A percentile compares a stretch with the other conserved stretches of the same genome.
These are phyloP conservation scores for Penicillium sp. DNA, from an alignment of 2,329 filamentous ascomycete genomes.

Conservation along the genomic window DNA sequence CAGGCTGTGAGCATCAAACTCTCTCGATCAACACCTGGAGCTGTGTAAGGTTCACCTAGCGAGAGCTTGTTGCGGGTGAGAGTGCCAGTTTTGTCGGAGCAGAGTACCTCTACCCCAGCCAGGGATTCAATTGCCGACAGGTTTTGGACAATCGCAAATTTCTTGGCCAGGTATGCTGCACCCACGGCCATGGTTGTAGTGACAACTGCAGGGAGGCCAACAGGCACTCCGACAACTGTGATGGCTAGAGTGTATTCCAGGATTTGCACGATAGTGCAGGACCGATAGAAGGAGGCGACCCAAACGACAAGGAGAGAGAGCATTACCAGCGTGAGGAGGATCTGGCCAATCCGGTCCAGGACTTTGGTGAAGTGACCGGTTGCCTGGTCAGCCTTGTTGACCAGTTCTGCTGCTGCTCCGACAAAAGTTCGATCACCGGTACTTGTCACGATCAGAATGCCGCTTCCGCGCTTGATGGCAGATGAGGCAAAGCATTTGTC, in stretches of 20 bases:
- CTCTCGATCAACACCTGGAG: slow-evolving; percentile 74
- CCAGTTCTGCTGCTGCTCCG: slow-evolving; percentile 79
- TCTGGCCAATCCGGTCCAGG: slow-evolving; percentile 76
- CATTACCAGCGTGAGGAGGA: slow-evolving; percentile 74
- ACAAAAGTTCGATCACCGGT: slow-evolving; percentile 90
- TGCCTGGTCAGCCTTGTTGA: slow-evolving; percentile 67
- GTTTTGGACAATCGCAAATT: slow-evolving; percentile 90
- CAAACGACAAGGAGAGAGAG: slow-evolving; percentile 76
- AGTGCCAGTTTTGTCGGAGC: slow-evolving; percentile 91
- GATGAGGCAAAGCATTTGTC: slow-evolving; percentile 82
- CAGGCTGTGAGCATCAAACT: slow-evolving; percentile 91
- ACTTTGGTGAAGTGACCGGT: slow-evolving; percentile 88
- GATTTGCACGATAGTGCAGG: slow-evolving; percentile 71
- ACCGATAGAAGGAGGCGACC: slow-evolving; percentile 83
- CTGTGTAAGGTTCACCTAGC: slow-evolving; percentile 75
- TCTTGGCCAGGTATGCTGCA: slow-evolving; percentile 84
- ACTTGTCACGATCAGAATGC: slow-evolving; percentile 73
- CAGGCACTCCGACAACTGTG: slow-evolving; percentile 85
- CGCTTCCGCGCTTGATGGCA: slow-evolving; percentile 83
- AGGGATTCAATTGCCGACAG: slow-evolving; percentile 87
- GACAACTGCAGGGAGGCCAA: slow-evolving; percentile 87
- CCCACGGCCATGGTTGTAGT: slow-evolving; percentile 94
- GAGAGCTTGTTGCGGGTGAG: slow-evolving; percentile 93
- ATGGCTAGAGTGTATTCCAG: slow-evolving; percentile 82
- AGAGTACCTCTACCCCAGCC: slow-evolving; percentile 87